Percentiles rank a stretch among this genome's conserved stretches.
These are phyloP conservation scores for Parsonsia alboflavescens DNA, from an alignment of 257 asterid species.

Conservation along the genomic window DNA sequence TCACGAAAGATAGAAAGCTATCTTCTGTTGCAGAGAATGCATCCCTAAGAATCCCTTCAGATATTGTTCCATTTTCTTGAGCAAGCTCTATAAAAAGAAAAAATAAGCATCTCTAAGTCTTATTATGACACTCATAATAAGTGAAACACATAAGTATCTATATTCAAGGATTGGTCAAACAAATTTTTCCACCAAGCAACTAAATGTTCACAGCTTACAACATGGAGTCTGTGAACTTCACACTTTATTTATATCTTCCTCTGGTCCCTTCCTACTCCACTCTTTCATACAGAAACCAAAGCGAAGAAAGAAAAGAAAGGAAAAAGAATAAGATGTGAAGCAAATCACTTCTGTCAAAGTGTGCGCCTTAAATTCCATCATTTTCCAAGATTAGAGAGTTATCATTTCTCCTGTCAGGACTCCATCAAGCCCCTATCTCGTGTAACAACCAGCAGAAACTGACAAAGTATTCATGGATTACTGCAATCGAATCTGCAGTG, in stretches of 20 bases:
- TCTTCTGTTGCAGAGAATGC: slow-evolving; percentile 66
- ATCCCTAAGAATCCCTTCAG: slow-evolving; percentile 43
- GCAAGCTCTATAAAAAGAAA: slow-evolving; percentile 43
- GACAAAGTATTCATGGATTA: too few species aligned
- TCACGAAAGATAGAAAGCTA: slow-evolving; percentile 47
- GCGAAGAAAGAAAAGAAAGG: too few species aligned
- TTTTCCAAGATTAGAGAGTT: too few species aligned
- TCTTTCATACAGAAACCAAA: too few species aligned
- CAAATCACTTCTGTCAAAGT: too few species aligned
- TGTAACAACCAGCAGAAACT: too few species aligned
- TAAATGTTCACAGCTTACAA: neutral
- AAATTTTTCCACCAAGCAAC: neutral
- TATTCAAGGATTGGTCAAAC: neutral
- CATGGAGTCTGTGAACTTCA: neutral
- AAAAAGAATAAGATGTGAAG: too few species aligned
- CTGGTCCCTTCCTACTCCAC: neutral
- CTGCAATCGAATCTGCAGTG: too few species aligned
- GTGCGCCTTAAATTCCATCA: too few species aligned
- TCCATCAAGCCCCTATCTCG: too few species aligned
- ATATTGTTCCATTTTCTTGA: slow-evolving; percentile 47
- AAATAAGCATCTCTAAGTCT: neutral
- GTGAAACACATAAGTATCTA: neutral
- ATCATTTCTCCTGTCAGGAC: too few species aligned
- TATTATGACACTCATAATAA: neutral
- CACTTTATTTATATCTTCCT: neutral